Percentiles rank a stretch among this genome's conserved stretches.
phyloP scores from a whole-genome alignment of 1,284 basidiomycete genomes.

The Cryptococcus sp. region DNA sequence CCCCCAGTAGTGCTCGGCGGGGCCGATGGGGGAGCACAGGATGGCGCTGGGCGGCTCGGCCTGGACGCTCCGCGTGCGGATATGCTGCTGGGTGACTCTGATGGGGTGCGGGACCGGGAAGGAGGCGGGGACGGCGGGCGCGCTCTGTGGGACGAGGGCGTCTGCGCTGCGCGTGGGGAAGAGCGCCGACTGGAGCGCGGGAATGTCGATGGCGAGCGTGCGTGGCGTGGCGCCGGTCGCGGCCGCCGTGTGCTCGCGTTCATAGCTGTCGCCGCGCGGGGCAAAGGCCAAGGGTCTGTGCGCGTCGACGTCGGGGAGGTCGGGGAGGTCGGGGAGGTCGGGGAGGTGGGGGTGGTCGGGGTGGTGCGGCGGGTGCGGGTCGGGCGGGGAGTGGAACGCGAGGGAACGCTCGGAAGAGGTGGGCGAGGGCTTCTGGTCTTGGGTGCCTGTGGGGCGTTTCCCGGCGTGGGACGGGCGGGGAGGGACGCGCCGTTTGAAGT shows the following conservation, averaged over 20 bases:
- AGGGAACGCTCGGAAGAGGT: conserved; percentile 17
- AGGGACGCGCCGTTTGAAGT: conserved; percentile 89
- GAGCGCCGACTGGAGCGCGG: neutral
- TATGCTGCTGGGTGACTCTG: conserved; percentile 25
- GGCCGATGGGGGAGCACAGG: conserved; percentile 23
- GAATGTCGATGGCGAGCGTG: neutral
- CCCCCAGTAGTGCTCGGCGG: neutral
- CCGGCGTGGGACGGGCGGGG: conserved; percentile 74
- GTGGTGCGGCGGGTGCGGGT: conserved; percentile 24
- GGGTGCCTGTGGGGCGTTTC: conserved; percentile 52
- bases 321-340: too few relatives aligned
- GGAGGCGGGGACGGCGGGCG: conserved; percentile 16
- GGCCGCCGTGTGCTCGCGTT: neutral
- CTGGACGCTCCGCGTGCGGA: conserved; percentile 31
- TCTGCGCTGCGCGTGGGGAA: neutral
- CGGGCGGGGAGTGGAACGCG: conserved; percentile 24
- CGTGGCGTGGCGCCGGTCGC: neutral
- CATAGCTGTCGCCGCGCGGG: neutral
- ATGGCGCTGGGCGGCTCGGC: conserved; percentile 34
- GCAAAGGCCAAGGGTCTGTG: conserved; percentile 9
- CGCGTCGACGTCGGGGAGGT: conserved; percentile 21
- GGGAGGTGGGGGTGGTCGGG: too few relatives aligned
- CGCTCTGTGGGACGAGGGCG: conserved; percentile 11
- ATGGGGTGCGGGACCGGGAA: conserved; percentile 18
- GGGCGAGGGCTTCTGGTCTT: conserved; percentile 20